These are phyloP conservation scores for Aspergillus asperescens DNA, from an alignment of 495 filamentous ascomycete genomes.

Conservation along the genomic window DNA sequence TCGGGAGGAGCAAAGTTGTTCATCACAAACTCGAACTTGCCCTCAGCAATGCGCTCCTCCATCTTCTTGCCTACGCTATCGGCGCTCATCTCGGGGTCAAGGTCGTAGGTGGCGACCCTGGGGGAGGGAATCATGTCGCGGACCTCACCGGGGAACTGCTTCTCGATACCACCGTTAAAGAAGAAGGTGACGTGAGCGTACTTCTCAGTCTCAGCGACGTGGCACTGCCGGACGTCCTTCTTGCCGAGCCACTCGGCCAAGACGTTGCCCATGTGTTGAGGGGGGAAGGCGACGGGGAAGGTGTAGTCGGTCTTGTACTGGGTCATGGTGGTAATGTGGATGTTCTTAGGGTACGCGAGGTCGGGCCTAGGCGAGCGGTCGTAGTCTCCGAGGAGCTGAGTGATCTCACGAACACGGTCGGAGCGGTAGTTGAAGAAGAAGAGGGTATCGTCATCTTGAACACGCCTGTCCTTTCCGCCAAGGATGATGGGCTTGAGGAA, in stretches of 20 bases:
- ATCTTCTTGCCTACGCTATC: conserved; percentile 82
- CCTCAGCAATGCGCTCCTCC: conserved; percentile 70
- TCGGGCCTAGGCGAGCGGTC: conserved; percentile 86
- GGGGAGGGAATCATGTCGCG: conserved; percentile 71
- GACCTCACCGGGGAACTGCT: conserved; percentile 85
- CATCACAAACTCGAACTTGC: conserved; percentile 92
- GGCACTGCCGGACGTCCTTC: conserved; percentile 82
- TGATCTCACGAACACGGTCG: conserved; percentile 94
- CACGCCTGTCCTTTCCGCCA: conserved; percentile 72
- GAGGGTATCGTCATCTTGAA: conserved; percentile 87
- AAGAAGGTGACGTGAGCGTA: conserved; percentile 99
- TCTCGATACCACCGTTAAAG: conserved; percentile 98
- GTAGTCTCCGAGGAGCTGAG: conserved; percentile 84
- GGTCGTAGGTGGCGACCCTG: conserved; percentile 90
- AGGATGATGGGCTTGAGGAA: conserved; percentile 98
- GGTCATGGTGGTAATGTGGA: conserved; percentile 93
- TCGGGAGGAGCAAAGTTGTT: conserved; percentile 99
- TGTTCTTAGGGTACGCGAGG: conserved; percentile 90
- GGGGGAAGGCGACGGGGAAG: conserved; percentile 88
- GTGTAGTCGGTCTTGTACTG: conserved; percentile 96
- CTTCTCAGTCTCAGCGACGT: conserved; percentile 98
- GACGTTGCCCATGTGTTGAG: conserved; percentile 94
- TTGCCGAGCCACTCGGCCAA: conserved; percentile 92
- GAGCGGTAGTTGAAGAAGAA: conserved; percentile 99
- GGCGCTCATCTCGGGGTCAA: conserved; percentile 94